Conservation (phyloP, 2,329 filamentous ascomycete genomes). For the Fusarium coffeatum region DNA sequence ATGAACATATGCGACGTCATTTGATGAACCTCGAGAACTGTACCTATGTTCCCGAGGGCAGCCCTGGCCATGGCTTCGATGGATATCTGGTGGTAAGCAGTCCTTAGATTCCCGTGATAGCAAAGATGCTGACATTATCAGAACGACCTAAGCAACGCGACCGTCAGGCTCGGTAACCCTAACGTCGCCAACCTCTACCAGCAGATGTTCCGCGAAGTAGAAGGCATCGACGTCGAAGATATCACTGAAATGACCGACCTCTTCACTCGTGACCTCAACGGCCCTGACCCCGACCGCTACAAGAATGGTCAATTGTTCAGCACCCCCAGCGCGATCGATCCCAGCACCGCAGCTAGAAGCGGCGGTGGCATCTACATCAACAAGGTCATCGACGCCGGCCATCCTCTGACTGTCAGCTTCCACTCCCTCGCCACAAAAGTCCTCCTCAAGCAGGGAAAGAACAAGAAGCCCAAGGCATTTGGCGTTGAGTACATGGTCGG, state of each 20-base stretch:
- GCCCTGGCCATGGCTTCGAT: not conserved
- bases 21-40: not conserved
- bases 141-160: not conserved
- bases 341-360: not conserved
- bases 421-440: not conserved
- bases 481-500: conserved; percentile 20
- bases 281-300: not conserved
- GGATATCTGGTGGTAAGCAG: conserved; percentile 3
- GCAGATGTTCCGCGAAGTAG: not conserved
- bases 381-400: not conserved
- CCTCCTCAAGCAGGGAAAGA: not conserved
- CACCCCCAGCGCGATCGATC: not conserved
- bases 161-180: not conserved
- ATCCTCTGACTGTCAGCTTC: conserved; percentile 7
- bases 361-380: conserved; percentile 7
- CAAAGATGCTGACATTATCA: rapidly evolving
- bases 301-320: not conserved
- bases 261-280: not conserved
- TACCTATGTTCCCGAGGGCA: not conserved
- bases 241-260: not conserved
- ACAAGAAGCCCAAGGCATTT: not conserved
- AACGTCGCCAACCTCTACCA: not conserved
- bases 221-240: not conserved
- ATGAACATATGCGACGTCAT: conserved; percentile 4
- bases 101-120: rapidly evolving